Conservation (phyloP, 2,329 filamentous ascomycete genomes). For the Rugonectria rugulosa region DNA sequence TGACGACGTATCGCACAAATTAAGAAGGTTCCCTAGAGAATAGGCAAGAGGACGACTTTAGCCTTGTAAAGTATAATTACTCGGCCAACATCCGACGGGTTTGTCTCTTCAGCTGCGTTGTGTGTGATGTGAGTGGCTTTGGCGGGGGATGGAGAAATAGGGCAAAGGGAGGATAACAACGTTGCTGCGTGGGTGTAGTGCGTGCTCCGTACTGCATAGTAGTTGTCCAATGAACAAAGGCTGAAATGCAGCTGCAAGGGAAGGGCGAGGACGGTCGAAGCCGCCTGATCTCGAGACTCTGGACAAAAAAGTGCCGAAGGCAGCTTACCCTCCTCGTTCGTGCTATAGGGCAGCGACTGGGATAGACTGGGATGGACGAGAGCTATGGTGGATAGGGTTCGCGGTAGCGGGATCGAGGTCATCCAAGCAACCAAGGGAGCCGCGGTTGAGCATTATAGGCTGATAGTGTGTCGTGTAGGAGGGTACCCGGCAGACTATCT, state of each 20-base stretch:
- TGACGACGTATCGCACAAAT: too few species aligned
- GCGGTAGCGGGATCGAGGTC: not conserved
- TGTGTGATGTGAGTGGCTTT: slow-evolving; percentile 1
- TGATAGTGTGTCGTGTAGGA: too few species aligned
- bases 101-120: not conserved
- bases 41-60: not conserved
- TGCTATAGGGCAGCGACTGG: slow-evolving; percentile 9
- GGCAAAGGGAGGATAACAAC: too few species aligned
- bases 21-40: not conserved
- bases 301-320: not conserved
- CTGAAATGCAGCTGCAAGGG: not conserved
- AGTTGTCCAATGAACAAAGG: not conserved
- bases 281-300: slow-evolving; percentile 4
- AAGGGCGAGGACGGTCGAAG: not conserved
- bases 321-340: too few species aligned
- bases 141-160: too few species aligned
- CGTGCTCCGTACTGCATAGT: not conserved
- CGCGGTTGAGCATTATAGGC: too few species aligned
- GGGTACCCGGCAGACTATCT: too few species aligned
- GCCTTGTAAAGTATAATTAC: not conserved
- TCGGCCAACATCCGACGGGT: slow-evolving; percentile 1
- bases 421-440: too few species aligned
- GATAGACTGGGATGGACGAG: not conserved
- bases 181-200: not conserved
- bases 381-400: not conserved